Evolutionary conservation across 352 stramenopile genomes (phyloP), one percentile per base, ranked within the genome.

Genomic region (Globisporangium camurandrum): DNA sequence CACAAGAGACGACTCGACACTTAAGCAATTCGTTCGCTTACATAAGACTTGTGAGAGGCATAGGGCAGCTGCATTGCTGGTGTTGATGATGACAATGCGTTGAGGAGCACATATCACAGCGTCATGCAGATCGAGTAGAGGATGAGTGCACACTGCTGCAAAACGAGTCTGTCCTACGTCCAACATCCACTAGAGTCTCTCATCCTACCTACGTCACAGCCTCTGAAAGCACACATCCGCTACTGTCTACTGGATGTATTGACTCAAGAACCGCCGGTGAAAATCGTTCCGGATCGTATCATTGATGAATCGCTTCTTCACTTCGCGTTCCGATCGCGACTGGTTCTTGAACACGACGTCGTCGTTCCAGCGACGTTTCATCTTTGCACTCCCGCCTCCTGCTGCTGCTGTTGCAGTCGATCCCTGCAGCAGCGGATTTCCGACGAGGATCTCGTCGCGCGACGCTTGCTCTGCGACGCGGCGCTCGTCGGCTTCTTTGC

Each of bases 261-360:
- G 98, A 64, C 96, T 98, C 49, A 99, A 66, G 71, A 99, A 99
- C 51, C 92, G 75, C 49, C 93, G 95, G 72, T 99, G 97, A 66
- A 99, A 99, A 63, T 99, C 96, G 76, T 98, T 99, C 49, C 97
- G 85, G 54, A 99, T 97, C 8, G 97, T 99, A 73, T 99, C 97
- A 70, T 99, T 99, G 66, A 99, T 98, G 69, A 99, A 99, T 51
- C 96, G 83, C 64, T 99, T 99, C 67, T 91, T 94, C 34, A 95
- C 69, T 62, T 97, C 80, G 6, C 90, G 90, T 62, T 98, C 96
- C 53, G 89, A 90, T 56, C 92, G 87, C 20, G 95, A 97, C 68
- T 97, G 89, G 75, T 99, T 99, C 57, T 97, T 97, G 83, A 99
- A 99, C 24, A 99, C 95, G 17, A 99, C 96, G 72, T 99, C 97